Evolutionary conservation across 129 eudicot species (phyloP).

Genomic region (Ambrosia trifida): DNA sequence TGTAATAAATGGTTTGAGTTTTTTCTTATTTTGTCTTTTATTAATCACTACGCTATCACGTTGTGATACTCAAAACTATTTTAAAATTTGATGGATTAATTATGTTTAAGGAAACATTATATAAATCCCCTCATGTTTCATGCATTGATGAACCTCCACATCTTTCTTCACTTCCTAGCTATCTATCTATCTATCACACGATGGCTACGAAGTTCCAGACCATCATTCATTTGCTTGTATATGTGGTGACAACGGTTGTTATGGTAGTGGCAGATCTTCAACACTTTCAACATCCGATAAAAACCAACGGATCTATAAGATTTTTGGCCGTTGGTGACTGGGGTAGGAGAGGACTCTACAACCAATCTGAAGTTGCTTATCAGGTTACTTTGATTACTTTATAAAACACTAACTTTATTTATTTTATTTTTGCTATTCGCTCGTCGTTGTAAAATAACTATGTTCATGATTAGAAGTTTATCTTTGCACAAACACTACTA

Average conservation of each 20-base stretch:
- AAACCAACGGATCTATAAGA: constrained; percentile 46
- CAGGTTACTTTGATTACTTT: constrained; percentile 36
- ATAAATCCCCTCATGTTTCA: constrained; percentile 12
- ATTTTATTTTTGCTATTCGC: too few species aligned
- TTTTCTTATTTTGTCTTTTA: not conserved
- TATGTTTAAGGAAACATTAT: not conserved
- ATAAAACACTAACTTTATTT: too few species aligned
- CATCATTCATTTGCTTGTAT: constrained; percentile 12
- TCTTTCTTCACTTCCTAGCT: not conserved
- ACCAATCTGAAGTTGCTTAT: constrained; percentile 63
- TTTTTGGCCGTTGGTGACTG: constrained; percentile 73
- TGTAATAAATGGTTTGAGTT: not conserved
- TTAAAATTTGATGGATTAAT: too few species aligned
- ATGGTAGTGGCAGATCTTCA: constrained; percentile 34
- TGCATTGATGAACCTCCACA: not conserved
- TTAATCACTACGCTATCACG: not conserved
- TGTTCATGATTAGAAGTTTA: too few species aligned
- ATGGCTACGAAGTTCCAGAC: constrained; percentile 13
- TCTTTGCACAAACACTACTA: too few species aligned
- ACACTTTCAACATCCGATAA: constrained; percentile 45
- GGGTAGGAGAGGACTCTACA: constrained; percentile 66
- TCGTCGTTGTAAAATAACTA: too few species aligned
- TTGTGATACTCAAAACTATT: not conserved
- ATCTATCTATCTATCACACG: not conserved
- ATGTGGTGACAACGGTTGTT: constrained; percentile 4